phyloP scores from a whole-genome alignment of 2,329 filamentous ascomycete genomes.

The Aspergillus sp. region DNA sequence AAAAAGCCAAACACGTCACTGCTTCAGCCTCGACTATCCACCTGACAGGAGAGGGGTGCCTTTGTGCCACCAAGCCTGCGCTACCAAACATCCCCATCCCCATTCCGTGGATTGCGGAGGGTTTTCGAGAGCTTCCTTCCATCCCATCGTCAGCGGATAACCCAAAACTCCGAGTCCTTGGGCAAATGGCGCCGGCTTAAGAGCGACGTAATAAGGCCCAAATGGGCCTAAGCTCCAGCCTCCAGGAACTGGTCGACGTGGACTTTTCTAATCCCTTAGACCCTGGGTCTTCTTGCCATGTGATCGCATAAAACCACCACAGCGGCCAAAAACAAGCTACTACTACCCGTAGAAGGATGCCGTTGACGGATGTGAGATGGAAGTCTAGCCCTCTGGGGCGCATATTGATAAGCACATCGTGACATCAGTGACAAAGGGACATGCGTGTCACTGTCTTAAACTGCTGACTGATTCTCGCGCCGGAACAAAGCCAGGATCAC shows the following conservation, averaged over 20 bases:
- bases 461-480: neutral
- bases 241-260: constrained; percentile 1
- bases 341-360: neutral
- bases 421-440: constrained; percentile 4
- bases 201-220: neutral
- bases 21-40: constrained; percentile 8
- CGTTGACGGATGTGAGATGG: neutral
- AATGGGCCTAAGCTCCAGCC: neutral
- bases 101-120: constrained; percentile 4
- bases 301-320: constrained; percentile 1
- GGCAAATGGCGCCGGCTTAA: neutral
- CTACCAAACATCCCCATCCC: neutral
- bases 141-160: too few relatives aligned
- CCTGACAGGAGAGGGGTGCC: constrained; percentile 5
- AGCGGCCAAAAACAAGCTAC: neutral
- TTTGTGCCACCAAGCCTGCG: constrained; percentile 7
- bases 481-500: constrained; percentile 9
- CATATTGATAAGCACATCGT: constrained; percentile 6
- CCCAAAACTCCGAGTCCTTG: too few relatives aligned
- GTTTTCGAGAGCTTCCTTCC: neutral
- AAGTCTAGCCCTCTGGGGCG: constrained; percentile 2
- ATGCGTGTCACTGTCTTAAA: neutral
- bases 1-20: constrained; percentile 5
- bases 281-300: neutral
- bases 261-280: neutral